These are phyloP conservation scores for Coemansia sp. DNA, from an alignment of 192 early-diverging fungal species.

Conservation along the genomic window DNA sequence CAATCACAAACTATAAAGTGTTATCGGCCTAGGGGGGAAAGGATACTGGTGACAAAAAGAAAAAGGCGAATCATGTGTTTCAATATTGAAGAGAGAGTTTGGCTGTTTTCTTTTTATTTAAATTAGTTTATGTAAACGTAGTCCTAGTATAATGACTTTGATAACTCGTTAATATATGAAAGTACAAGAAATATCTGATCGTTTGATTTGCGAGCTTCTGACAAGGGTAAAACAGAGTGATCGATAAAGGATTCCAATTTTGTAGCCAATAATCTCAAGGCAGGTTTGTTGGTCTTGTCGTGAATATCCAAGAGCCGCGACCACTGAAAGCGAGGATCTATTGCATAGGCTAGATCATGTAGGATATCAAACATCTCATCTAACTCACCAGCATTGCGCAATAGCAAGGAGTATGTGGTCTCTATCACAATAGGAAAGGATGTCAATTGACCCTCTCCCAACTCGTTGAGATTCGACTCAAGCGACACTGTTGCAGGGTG, in stretches of 20 bases:
- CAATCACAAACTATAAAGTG: no score
- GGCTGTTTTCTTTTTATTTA: neutral
- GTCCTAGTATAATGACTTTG: slow-evolving; percentile 11
- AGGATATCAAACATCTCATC: slow-evolving; percentile 14
- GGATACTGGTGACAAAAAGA: no score
- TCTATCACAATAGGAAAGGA: neutral
- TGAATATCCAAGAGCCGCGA: slow-evolving; percentile 13
- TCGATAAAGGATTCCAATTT: slow-evolving; percentile 20
- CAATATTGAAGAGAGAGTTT: no score
- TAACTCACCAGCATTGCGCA: slow-evolving; percentile 19
- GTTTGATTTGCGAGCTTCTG: slow-evolving; percentile 10
- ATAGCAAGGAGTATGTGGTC: neutral
- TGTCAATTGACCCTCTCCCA: neutral
- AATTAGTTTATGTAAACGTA: slow-evolving; percentile 12
- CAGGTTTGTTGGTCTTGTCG: slow-evolving; percentile 16
- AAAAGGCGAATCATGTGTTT: no score
- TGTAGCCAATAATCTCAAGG: slow-evolving; percentile 14
- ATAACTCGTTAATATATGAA: slow-evolving; percentile 8
- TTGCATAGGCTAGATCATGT: slow-evolving; percentile 14
- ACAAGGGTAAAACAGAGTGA: neutral
- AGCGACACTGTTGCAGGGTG: neutral
- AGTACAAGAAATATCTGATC: neutral
- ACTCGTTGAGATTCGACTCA: neutral
- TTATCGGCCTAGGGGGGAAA: no score
- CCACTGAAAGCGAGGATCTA: slow-evolving; percentile 17